phyloP scores from a whole-genome alignment of 140 eudicot genomes.

The Bidens hawaiensis region DNA sequence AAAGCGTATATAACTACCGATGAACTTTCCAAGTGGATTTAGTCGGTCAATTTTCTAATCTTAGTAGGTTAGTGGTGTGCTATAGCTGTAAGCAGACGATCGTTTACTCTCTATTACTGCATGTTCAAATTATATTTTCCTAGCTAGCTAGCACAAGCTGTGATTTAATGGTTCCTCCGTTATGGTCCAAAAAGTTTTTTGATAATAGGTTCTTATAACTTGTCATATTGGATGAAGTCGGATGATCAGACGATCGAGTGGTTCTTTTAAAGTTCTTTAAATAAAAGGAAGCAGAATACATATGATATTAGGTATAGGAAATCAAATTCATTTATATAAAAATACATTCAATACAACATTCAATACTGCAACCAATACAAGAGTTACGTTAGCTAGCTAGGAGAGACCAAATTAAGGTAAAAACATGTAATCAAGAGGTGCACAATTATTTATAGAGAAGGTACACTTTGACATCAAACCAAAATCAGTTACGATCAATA shows the following conservation, averaged over 20 bases:
- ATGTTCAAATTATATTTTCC: too few species aligned
- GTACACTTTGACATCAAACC: constrained; percentile 33
- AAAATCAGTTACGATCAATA: constrained; percentile 29
- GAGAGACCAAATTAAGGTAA: constrained; percentile 13
- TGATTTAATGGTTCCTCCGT: background rate
- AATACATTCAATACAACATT: constrained; percentile 11
- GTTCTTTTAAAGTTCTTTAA: background rate
- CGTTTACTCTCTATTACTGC: too few species aligned
- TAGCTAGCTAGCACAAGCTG: background rate
- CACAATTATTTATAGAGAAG: constrained; percentile 33
- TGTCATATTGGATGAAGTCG: background rate
- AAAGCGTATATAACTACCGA: too few species aligned
- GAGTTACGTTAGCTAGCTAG: constrained; percentile 23
- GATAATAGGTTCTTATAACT: background rate
- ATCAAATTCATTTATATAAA: constrained; percentile 33
- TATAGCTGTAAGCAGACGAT: too few species aligned
- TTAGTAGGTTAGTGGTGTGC: too few species aligned
- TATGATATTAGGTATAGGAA: background rate
- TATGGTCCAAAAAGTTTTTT: background rate
- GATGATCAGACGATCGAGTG: background rate
- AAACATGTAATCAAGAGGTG: constrained; percentile 25
- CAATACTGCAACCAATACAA: constrained; percentile 22
- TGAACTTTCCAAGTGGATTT: background rate
- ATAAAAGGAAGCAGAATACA: background rate
- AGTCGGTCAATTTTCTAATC: background rate